phyloP scores from a whole-genome alignment of 768 basidiomycete genomes.

The Pisolithus orientalis region DNA sequence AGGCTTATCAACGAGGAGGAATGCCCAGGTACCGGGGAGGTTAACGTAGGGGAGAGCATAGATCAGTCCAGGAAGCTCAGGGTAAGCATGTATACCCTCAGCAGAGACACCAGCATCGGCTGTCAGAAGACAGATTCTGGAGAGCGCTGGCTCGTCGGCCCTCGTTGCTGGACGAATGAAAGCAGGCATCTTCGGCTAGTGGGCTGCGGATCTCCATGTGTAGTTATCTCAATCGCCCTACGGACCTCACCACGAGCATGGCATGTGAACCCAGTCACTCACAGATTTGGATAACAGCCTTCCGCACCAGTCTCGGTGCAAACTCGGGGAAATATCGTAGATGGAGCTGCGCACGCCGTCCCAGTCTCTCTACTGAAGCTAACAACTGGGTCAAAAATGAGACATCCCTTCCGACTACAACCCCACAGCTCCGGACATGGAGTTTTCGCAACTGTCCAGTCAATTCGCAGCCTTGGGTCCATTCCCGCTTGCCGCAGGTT shows the following conservation, averaged over 20 bases:
- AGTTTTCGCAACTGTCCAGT: not conserved
- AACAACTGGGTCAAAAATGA: not conserved
- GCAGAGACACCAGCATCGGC: constrained; percentile 67
- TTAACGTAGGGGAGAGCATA: constrained; percentile 75
- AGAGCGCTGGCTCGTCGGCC: constrained; percentile 51
- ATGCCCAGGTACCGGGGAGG: constrained; percentile 61
- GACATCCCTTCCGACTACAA: not conserved
- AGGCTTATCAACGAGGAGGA: constrained; percentile 55
- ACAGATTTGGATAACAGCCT: no score
- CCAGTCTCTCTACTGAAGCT: not conserved
- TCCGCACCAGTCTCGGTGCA: no score
- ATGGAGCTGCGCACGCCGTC: no score
- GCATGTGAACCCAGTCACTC: no score
- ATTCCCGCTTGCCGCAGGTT: constrained; percentile 12
- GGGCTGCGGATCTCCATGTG: no score
- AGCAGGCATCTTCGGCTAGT: constrained; percentile 25
- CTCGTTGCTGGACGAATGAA: constrained; percentile 51
- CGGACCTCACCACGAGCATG: no score
- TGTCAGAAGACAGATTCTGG: constrained; percentile 69
- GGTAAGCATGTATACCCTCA: constrained; percentile 50
- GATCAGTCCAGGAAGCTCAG: constrained; percentile 62
- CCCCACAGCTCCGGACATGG: not conserved
- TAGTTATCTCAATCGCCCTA: no score
- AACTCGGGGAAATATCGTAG: no score
- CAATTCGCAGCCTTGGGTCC: constrained; percentile 22